Percentiles rank a stretch among this genome's conserved stretches.
Conservation (phyloP, 169 alveolate species). For the Plasmodium chabaudi region DNA sequence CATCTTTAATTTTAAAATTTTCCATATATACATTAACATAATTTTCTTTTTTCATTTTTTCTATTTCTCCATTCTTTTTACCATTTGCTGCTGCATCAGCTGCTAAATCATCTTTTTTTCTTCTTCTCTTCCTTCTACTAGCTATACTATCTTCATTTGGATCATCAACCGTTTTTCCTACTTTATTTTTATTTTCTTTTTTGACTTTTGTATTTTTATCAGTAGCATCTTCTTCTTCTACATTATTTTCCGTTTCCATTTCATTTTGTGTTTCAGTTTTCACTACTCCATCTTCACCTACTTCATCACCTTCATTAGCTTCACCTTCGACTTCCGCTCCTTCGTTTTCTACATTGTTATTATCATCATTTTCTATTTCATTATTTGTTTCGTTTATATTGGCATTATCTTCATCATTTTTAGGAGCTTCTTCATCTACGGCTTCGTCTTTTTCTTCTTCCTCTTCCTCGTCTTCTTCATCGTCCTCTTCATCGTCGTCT, state of each 20-base stretch:
- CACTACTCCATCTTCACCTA: slow-evolving; percentile 7
- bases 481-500: slow-evolving; percentile 24
- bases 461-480: slow-evolving; percentile 4
- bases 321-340: not conserved
- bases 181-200: slow-evolving; percentile 10
- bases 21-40: slow-evolving; percentile 73
- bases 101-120: slow-evolving; percentile 17
- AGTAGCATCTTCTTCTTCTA: slow-evolving; percentile 4
- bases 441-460: slow-evolving; percentile 15
- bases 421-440: not conserved
- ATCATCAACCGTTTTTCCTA: not conserved
- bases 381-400: slow-evolving; percentile 9
- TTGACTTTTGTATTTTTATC: slow-evolving; percentile 9
- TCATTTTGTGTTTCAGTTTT: not conserved
- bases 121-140: slow-evolving; percentile 13
- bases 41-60: slow-evolving; percentile 47
- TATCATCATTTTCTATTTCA: not conserved
- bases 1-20: slow-evolving; percentile 66
- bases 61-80: slow-evolving; percentile 50
- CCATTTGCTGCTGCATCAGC: not conserved
- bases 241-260: slow-evolving; percentile 6
- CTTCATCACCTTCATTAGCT: not conserved
- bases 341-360: not conserved
- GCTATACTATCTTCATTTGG: not conserved
- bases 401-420: slow-evolving; percentile 2